phyloP scores from a whole-genome alignment of 495 filamentous ascomycete genomes.

The Apiosordaria backusii region DNA sequence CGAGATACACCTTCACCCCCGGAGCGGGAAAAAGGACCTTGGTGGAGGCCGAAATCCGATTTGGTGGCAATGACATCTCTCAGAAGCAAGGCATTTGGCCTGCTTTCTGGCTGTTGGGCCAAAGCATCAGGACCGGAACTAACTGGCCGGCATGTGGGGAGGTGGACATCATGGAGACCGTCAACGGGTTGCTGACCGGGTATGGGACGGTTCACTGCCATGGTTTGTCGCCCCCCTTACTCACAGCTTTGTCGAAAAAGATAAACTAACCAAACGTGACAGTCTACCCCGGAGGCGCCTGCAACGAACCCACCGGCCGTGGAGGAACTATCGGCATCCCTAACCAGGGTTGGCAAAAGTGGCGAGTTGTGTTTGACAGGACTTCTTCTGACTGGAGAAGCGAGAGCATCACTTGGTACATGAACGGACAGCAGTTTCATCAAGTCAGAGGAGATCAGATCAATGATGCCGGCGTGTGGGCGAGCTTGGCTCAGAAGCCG shows the following conservation, averaged over 20 bases:
- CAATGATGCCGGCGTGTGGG: constrained; percentile 37
- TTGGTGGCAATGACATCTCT: constrained; percentile 36
- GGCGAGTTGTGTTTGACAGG: constrained; percentile 46
- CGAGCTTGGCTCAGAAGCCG: constrained; percentile 32
- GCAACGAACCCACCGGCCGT: constrained; percentile 46
- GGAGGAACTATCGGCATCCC: constrained; percentile 31
- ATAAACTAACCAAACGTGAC: not conserved
- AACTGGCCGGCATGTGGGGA: constrained; percentile 50
- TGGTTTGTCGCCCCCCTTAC: not conserved
- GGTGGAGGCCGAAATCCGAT: constrained; percentile 42
- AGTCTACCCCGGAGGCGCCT: constrained; percentile 40
- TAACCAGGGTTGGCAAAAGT: constrained; percentile 47
- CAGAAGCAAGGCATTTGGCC: constrained; percentile 52
- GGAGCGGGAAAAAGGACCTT: constrained; percentile 36
- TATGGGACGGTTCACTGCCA: constrained; percentile 50
- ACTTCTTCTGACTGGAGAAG: constrained; percentile 34
- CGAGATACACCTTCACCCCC: constrained; percentile 43
- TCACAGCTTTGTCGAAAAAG: not conserved
- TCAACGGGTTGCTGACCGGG: constrained; percentile 43
- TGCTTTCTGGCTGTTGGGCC: constrained; percentile 52
- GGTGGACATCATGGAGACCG: constrained; percentile 50
- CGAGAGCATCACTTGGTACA: constrained; percentile 48
- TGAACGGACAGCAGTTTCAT: constrained; percentile 43
- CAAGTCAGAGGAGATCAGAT: constrained; percentile 39
- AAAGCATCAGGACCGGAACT: constrained; percentile 37